Evolutionary conservation across 192 early-diverging fungal genomes (phyloP).

Genomic region (Chytriomyces sp.): DNA sequence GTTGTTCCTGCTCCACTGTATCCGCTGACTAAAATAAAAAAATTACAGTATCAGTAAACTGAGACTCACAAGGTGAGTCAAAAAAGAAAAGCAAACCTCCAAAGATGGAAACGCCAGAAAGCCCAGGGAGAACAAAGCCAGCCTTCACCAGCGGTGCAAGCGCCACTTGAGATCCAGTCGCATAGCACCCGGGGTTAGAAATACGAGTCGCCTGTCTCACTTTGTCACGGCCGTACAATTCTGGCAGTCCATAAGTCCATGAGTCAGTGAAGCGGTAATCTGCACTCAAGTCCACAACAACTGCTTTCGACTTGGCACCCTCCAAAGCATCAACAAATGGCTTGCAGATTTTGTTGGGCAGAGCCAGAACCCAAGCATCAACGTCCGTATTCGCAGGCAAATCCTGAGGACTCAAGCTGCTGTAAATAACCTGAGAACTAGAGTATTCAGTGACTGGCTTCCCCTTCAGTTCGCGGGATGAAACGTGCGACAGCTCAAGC

Average conservation of each 20-base stretch:
- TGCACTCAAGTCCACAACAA: conserved; percentile 87
- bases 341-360: conserved; percentile 92
- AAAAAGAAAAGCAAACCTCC: conserved; percentile 11
- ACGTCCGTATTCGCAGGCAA: conserved; percentile 71
- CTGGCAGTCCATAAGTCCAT: conserved; percentile 85
- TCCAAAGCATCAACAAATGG: conserved; percentile 88
- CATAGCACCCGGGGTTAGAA: conserved; percentile 98
- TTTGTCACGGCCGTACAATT: conserved; percentile 64
- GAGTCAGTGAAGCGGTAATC: conserved; percentile 88
- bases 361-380: conserved; percentile 94
- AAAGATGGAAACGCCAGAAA: conserved; percentile 50
- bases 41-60: too few relatives aligned
- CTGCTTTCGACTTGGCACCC: conserved; percentile 54
- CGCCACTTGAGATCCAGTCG: conserved; percentile 92
- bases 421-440: conserved; percentile 72
- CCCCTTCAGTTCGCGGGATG: conserved; percentile 92
- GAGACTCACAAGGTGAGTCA: background rate
- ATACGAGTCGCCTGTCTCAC: conserved; percentile 65
- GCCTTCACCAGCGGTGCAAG: conserved; percentile 79
- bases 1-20: conserved; percentile 99
- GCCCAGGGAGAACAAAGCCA: conserved; percentile 34
- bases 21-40: conserved; percentile 71
- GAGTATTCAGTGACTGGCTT: conserved; percentile 81
- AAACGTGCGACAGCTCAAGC: conserved; percentile 85
- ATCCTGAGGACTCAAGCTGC: conserved; percentile 75